Percentiles rank a stretch among this genome's conserved stretches.
Conservation (phyloP, 163 green algal genomes). For the Smithsoniella earleae region DNA sequence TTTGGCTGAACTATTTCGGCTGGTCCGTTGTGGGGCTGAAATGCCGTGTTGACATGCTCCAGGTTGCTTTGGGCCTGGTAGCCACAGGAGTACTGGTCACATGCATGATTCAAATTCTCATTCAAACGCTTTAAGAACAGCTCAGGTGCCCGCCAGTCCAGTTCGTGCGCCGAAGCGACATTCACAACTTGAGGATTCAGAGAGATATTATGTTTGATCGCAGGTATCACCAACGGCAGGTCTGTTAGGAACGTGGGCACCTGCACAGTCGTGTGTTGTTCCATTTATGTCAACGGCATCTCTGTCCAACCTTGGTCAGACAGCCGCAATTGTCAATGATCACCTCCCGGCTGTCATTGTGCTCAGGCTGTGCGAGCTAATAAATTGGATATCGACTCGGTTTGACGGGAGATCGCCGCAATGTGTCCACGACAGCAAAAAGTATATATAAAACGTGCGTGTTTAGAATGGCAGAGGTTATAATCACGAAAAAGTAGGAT, state of each 20-base stretch:
- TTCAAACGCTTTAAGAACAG: background rate
- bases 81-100: background rate
- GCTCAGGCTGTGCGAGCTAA: background rate
- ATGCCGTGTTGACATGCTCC: background rate
- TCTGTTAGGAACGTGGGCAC: constrained; percentile 5
- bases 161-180: background rate
- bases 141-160: background rate
- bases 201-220: background rate
- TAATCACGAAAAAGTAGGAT: background rate
- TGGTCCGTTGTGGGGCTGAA: background rate
- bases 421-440: background rate
- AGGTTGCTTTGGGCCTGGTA: background rate
- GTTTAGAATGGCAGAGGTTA: background rate
- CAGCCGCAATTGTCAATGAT: background rate
- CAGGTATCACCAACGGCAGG: background rate
- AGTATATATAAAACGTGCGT: background rate
- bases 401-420: background rate
- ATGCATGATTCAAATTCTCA: background rate
- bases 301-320: background rate
- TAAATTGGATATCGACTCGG: background rate
- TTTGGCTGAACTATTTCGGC: background rate
- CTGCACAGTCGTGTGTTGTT: background rate
- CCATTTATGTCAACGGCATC: background rate
- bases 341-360: background rate
- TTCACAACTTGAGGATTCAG: background rate